phyloP scores from a whole-genome alignment of 352 stramenopile species.

The Phytophthora megakarya region DNA sequence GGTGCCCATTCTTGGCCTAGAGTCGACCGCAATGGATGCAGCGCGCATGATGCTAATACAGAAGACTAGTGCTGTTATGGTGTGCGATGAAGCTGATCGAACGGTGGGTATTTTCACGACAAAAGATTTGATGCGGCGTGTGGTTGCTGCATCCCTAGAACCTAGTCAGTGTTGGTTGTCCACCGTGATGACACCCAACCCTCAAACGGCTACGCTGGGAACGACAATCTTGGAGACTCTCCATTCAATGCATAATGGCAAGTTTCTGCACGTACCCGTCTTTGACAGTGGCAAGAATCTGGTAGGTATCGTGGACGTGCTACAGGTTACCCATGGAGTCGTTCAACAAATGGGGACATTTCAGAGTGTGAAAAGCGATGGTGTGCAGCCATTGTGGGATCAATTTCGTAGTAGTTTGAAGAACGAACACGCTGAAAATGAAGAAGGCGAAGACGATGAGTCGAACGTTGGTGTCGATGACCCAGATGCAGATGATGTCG shows the following conservation, averaged over 20 bases:
- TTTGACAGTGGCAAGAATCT: conserved; percentile 90
- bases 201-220: conserved; percentile 91
- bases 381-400: conserved; percentile 77
- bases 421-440: conserved; percentile 34
- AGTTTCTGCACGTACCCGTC: conserved; percentile 97
- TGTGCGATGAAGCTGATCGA: conserved; percentile 86
- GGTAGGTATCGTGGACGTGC: conserved; percentile 95
- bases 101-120: conserved; percentile 97
- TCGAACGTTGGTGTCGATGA: conserved; percentile 41
- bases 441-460: conserved; percentile 47
- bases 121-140: conserved; percentile 97
- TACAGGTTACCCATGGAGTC: conserved; percentile 92
- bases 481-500: conserved; percentile 27
- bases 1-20: conserved; percentile 59
- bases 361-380: conserved; percentile 67
- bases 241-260: conserved; percentile 97
- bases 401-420: conserved; percentile 68
- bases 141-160: conserved; percentile 90
- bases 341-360: conserved; percentile 87
- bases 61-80: conserved; percentile 79
- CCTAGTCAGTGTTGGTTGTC: conserved; percentile 83
- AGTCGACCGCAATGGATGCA: conserved; percentile 66
- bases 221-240: conserved; percentile 97
- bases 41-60: conserved; percentile 82
- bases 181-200: conserved; percentile 95